These are phyloP conservation scores for Tetrapisispora taiwanensis DNA, from an alignment of 805 yeast genomes.

Conservation along the genomic window DNA sequence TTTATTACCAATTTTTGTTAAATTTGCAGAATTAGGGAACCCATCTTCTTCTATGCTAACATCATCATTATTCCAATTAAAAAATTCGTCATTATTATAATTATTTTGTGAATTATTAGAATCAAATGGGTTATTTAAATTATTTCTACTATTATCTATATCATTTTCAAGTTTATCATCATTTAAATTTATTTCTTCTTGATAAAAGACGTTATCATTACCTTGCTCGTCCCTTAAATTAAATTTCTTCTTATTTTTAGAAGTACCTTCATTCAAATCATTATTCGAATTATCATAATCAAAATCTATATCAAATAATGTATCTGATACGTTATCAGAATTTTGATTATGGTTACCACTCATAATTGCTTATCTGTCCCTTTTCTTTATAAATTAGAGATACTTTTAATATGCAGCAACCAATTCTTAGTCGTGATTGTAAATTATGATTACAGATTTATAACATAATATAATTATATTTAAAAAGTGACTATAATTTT, in stretches of 20 bases:
- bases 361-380: background rate
- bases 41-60: slow-evolving; percentile 1
- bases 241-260: background rate
- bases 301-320: slow-evolving; percentile 34
- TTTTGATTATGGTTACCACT: background rate
- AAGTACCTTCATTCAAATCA: background rate
- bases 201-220: slow-evolving; percentile 16
- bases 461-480: too few relatives aligned
- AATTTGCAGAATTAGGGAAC: slow-evolving; percentile 7
- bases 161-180: slow-evolving; percentile 31
- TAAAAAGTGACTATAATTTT: too few relatives aligned
- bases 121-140: slow-evolving; percentile 18
- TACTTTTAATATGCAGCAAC: too few relatives aligned
- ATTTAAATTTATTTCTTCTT: slow-evolving; percentile 29
- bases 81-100: slow-evolving; percentile 6
- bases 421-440: too few relatives aligned
- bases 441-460: too few relatives aligned
- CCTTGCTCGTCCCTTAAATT: slow-evolving; percentile 5
- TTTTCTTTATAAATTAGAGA: too few relatives aligned
- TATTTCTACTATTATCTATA: slow-evolving; percentile 9
- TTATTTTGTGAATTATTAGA: slow-evolving; percentile 1
- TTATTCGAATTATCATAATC: slow-evolving; percentile 18
- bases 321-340: slow-evolving; percentile 13
- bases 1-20: slow-evolving; percentile 6
- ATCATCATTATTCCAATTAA: slow-evolving; percentile 12